A percentile compares a stretch with the other conserved stretches of the same genome.
These are phyloP conservation scores for Lachancea thermotolerans DNA, from an alignment of 805 yeast genomes.

Conservation along the genomic window DNA sequence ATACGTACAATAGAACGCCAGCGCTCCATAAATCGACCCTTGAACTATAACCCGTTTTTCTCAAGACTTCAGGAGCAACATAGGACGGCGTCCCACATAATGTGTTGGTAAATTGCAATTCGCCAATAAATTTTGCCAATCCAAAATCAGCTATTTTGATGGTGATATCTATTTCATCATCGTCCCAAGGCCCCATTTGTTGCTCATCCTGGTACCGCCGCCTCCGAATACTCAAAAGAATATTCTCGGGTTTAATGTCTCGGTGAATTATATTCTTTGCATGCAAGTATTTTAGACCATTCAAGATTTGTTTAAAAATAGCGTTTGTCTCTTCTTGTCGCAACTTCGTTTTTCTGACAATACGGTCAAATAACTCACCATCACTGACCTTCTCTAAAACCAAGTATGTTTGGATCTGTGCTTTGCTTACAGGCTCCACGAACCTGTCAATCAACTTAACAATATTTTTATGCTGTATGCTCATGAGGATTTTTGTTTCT, in stretches of 20 bases:
- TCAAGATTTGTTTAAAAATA: constrained; percentile 55
- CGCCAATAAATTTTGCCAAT: constrained; percentile 54
- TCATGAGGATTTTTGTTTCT: constrained; percentile 59
- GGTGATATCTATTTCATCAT: constrained; percentile 50
- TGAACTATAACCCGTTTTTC: constrained; percentile 53
- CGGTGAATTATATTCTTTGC: constrained; percentile 66
- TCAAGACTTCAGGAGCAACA: constrained; percentile 74
- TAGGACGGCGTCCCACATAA: constrained; percentile 84
- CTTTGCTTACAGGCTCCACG: constrained; percentile 45
- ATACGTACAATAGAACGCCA: constrained; percentile 70
- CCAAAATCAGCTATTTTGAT: constrained; percentile 87
- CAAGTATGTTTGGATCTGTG: constrained; percentile 42
- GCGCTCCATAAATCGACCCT: constrained; percentile 79
- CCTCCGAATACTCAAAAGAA: constrained; percentile 47
- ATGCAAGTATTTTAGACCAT: constrained; percentile 63
- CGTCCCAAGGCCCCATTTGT: constrained; percentile 38
- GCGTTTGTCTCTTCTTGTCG: constrained; percentile 57
- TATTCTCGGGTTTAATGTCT: constrained; percentile 75
- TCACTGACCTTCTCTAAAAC: constrained; percentile 68
- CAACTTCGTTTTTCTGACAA: constrained; percentile 55
- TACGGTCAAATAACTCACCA: constrained; percentile 70
- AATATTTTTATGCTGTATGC: constrained; percentile 63
- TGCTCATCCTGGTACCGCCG: constrained; percentile 27
- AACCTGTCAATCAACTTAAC: constrained; percentile 57
- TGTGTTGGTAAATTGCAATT: constrained; percentile 65